A percentile compares a stretch with the other conserved stretches of the same genome.
Conservation (phyloP, 2,329 filamentous ascomycete species). For the Pseudopithomyces chartarum region DNA sequence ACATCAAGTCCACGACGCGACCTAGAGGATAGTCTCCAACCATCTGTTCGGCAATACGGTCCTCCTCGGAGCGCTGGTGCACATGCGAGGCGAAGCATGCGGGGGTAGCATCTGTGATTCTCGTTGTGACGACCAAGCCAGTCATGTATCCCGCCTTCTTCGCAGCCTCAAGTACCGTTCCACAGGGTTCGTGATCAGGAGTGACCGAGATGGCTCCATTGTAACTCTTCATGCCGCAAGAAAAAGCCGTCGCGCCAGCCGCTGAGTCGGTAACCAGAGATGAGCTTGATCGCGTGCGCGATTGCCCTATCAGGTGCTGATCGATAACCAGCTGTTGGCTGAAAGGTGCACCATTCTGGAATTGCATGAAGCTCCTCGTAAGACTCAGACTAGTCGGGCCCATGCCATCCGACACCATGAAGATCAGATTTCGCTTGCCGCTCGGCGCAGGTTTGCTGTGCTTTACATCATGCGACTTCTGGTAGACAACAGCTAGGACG, state of each 20-base stretch:
- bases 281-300: conserved; percentile 80
- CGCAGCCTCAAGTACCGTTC: conserved; percentile 90
- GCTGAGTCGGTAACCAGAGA: conserved; percentile 93
- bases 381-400: conserved; percentile 87
- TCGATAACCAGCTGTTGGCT: conserved; percentile 81
- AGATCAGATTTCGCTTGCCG: conserved; percentile 90
- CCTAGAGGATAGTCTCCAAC: conserved; percentile 86
- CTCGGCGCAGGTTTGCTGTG: conserved; percentile 43
- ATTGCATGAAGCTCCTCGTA: conserved; percentile 85
- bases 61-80: conserved; percentile 77
- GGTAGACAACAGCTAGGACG: conserved; percentile 79
- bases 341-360: conserved; percentile 71
- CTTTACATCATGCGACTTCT: conserved; percentile 57
- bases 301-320: conserved; percentile 86
- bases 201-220: conserved; percentile 93
- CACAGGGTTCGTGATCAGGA: conserved; percentile 84
- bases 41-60: conserved; percentile 91
- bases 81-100: conserved; percentile 94
- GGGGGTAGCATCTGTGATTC: conserved; percentile 93
- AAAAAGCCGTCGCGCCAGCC: conserved; percentile 96
- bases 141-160: conserved; percentile 91
- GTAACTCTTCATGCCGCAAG: conserved; percentile 91
- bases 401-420: conserved; percentile 99
- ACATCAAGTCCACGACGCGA: conserved; percentile 85
- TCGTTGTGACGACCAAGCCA: conserved; percentile 91